These are phyloP conservation scores for Solanum dulcamara DNA, from an alignment of 257 asterid species.

Conservation along the genomic window DNA sequence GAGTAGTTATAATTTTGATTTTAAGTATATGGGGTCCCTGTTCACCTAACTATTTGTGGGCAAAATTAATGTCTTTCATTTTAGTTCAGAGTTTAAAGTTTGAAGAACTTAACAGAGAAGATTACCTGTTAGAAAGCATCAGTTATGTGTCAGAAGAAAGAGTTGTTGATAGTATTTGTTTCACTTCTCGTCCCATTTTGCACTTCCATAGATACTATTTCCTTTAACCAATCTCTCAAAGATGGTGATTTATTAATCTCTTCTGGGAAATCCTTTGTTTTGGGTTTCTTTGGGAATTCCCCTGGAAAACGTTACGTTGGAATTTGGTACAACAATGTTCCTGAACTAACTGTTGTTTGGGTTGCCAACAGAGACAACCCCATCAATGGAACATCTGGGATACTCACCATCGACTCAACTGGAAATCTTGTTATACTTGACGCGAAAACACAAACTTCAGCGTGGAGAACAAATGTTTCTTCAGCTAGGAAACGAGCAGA, in stretches of 20 bases:
- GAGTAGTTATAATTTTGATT: background rate
- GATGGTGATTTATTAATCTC: slow-evolving; percentile 26
- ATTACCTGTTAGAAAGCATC: background rate
- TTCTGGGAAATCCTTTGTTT: slow-evolving; percentile 1
- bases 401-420: slow-evolving; percentile 9
- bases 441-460: background rate
- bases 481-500: background rate
- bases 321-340: slow-evolving; percentile 32
- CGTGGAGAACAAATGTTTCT: slow-evolving; percentile 28
- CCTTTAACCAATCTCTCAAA: slow-evolving; percentile 14
- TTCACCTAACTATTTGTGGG: background rate
- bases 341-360: slow-evolving; percentile 30
- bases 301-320: slow-evolving; percentile 17
- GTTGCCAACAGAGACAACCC: slow-evolving; percentile 31
- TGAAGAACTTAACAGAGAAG: background rate
- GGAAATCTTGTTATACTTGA: slow-evolving; percentile 29
- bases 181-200: slow-evolving; percentile 1
- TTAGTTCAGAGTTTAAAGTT: background rate
- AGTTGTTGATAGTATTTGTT: background rate
- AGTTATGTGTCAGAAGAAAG: slow-evolving; percentile 2
- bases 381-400: slow-evolving; percentile 4
- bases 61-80: background rate
- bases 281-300: slow-evolving; percentile 26
- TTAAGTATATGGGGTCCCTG: background rate
- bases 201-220: slow-evolving; percentile 11